phyloP scores from a whole-genome alignment of 106 monocot genomes.

The Amphibolis antarctica region DNA sequence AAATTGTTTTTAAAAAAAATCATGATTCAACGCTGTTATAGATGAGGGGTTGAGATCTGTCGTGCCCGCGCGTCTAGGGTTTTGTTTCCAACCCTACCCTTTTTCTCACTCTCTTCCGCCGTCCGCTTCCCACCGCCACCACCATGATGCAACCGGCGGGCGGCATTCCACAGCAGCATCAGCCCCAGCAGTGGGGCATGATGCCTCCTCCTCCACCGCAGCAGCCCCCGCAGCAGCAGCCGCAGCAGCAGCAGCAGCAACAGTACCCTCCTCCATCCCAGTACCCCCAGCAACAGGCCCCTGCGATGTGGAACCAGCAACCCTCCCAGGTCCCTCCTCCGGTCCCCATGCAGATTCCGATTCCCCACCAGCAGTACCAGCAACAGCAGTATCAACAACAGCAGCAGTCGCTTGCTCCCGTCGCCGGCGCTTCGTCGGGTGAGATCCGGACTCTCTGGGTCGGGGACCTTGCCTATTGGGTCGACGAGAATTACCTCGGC shows the following conservation, averaged over 20 bases:
- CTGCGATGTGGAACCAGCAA: constrained; percentile 27
- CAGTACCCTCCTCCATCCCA: constrained; percentile 29
- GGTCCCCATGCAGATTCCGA: background rate
- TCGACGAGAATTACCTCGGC: constrained; percentile 65
- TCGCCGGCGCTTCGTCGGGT: constrained; percentile 8
- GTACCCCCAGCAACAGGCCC: constrained; percentile 29
- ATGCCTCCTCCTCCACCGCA: constrained; percentile 18
- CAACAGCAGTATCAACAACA: constrained; percentile 12
- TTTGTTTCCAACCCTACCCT: background rate
- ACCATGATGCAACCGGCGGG: constrained; percentile 47
- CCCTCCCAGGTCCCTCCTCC: constrained; percentile 26
- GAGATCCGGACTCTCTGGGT: constrained; percentile 87
- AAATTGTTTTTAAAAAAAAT: background rate
- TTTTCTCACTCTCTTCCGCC: background rate
- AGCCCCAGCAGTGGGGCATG: constrained; percentile 31
- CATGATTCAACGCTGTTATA: no score
- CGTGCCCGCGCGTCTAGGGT: background rate
- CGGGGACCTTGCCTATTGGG: constrained; percentile 83
- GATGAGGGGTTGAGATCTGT: no score
- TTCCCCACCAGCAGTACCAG: constrained; percentile 6
- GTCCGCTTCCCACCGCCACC: background rate
- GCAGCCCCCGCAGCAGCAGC: constrained; percentile 34
- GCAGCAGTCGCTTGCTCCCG: background rate
- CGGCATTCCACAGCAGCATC: constrained; percentile 42
- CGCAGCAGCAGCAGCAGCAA: constrained; percentile 32